These are phyloP conservation scores for Phaffia tasmanica DNA, from an alignment of 768 basidiomycete species.

Conservation along the genomic window DNA sequence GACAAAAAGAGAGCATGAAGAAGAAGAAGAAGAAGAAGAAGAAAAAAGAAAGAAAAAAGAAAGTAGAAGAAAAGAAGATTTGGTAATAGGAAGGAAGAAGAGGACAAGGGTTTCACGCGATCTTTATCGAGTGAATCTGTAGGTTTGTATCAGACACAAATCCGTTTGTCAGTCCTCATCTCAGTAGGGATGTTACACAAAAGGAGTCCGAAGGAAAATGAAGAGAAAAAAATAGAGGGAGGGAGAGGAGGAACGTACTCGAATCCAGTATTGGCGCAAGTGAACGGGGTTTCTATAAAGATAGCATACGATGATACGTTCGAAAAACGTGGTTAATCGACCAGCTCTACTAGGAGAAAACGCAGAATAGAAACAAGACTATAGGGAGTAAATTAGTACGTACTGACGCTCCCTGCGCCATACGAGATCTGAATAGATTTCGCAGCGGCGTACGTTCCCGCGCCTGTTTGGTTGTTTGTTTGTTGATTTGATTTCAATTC, in stretches of 20 bases:
- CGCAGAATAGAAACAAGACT: not conserved
- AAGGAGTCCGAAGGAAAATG: not conserved
- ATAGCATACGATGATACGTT: no score
- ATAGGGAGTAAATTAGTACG: no score
- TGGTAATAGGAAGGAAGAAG: not conserved
- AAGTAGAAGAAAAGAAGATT: not conserved
- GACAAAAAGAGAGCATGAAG: no score
- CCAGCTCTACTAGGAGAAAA: not conserved
- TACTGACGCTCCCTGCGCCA: slow-evolving; percentile 9
- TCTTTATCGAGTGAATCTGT: not conserved
- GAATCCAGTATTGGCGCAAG: slow-evolving; percentile 28
- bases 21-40: not conserved
- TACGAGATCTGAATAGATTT: slow-evolving; percentile 29
- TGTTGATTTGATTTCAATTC: no score
- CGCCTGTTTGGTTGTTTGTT: not conserved
- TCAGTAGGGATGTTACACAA: not conserved
- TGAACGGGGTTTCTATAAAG: slow-evolving; percentile 29
- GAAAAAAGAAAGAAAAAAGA: not conserved
- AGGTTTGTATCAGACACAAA: not conserved
- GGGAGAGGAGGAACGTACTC: slow-evolving; percentile 8
- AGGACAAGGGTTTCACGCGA: not conserved
- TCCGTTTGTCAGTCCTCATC: no score
- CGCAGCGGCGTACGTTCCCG: slow-evolving; percentile 28
- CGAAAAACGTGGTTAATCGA: no score
- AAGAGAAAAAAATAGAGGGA: not conserved